Percentiles rank a stretch among this genome's conserved stretches.
Conservation (phyloP, 768 basidiomycete species). For the Fomitopsis serialis region DNA sequence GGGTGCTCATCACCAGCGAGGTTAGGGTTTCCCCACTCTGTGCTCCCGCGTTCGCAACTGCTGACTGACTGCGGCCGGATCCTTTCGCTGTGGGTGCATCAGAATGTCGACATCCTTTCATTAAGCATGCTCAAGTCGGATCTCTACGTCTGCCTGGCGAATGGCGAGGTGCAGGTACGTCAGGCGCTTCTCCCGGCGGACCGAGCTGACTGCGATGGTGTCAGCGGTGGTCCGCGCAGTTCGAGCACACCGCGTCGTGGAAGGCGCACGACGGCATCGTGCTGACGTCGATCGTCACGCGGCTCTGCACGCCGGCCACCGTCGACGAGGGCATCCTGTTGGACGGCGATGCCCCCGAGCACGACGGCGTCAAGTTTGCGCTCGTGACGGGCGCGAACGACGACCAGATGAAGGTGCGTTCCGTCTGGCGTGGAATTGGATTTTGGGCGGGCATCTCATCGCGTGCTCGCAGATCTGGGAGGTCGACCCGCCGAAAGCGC, state of each 20-base stretch:
- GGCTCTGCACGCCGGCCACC: constrained; percentile 4
- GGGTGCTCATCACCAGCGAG: constrained; percentile 85
- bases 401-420: constrained; percentile 68
- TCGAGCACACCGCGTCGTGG: constrained; percentile 84
- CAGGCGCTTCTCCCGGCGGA: no score
- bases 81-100: neutral
- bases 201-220: no score
- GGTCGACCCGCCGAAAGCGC: constrained; percentile 22
- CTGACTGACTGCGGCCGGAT: neutral
- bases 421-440: constrained; percentile 4
- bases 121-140: constrained; percentile 62
- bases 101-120: constrained; percentile 80
- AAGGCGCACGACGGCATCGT: constrained; percentile 75
- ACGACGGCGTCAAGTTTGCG: constrained; percentile 25
- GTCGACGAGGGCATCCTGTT: neutral
- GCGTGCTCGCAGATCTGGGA: constrained; percentile 32
- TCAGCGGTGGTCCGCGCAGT: constrained; percentile 78
- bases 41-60: constrained; percentile 1
- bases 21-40: no score
- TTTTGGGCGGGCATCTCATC: neutral
- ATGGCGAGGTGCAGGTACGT: constrained; percentile 61
- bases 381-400: constrained; percentile 84
- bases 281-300: constrained; percentile 68
- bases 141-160: constrained; percentile 45
- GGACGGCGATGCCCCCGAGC: neutral